Percentiles rank a stretch among this genome's conserved stretches.
phyloP scores from a whole-genome alignment of 75 land plant genomes.

The Cunninghamia lanceolata region DNA sequence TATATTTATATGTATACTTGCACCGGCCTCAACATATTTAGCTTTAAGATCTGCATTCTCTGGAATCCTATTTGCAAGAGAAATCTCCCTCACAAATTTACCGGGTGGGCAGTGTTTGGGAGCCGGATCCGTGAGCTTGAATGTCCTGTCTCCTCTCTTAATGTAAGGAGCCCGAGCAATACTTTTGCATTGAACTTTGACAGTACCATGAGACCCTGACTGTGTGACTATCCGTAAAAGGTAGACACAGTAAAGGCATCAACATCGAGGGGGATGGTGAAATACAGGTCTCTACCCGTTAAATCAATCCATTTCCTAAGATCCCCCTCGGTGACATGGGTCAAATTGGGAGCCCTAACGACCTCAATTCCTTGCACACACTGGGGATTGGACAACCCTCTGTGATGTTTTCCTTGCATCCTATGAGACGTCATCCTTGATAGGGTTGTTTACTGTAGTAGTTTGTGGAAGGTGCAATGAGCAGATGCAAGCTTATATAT shows the following conservation, averaged over 20 bases:
- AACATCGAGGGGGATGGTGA: conserved; percentile 68
- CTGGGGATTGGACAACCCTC: too few species aligned
- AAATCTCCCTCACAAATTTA: conserved; percentile 89
- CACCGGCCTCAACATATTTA: conserved; percentile 71
- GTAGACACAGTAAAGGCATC: conserved; percentile 85
- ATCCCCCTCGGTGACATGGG: too few species aligned
- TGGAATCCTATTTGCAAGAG: conserved; percentile 89
- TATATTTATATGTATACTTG: conserved; percentile 87
- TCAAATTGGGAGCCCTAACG: too few species aligned
- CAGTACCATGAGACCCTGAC: conserved; percentile 88
- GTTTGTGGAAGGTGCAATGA: too few species aligned
- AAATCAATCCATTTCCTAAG: conserved; percentile 83
- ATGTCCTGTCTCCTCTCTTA: conserved; percentile 81
- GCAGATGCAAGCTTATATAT: too few species aligned
- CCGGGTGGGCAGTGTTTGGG: conserved; percentile 96
- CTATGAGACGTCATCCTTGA: too few species aligned
- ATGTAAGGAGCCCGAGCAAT: conserved; percentile 69
- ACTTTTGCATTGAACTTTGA: conserved; percentile 81
- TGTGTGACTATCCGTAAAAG: conserved; percentile 81
- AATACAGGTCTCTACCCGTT: conserved; percentile 80
- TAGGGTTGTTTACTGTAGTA: too few species aligned
- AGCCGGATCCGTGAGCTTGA: conserved; percentile 83
- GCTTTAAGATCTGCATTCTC: conserved; percentile 98
- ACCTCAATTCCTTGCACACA: too few species aligned
- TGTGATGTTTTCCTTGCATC: too few species aligned